Percentiles rank a stretch among this genome's conserved stretches.
Conservation (phyloP, 1,284 basidiomycete species). For the Sanghuangporus sanghuang region DNA sequence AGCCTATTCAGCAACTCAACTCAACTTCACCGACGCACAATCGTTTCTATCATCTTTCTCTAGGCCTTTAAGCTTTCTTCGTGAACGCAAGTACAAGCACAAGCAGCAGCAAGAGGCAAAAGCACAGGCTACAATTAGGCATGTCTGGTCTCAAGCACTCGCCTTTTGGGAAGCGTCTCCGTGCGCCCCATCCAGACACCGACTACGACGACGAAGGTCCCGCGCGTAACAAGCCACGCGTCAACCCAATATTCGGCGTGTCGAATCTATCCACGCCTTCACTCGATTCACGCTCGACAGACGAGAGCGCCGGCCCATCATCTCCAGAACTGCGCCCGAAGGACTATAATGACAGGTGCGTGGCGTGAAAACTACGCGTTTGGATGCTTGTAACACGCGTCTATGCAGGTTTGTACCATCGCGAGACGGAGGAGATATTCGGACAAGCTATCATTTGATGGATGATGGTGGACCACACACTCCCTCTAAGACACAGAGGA, state of each 20-base stretch:
- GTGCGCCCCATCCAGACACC: conserved; percentile 54
- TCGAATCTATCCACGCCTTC: conserved; percentile 43
- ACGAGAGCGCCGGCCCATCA: conserved; percentile 51
- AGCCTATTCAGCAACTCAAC: not conserved
- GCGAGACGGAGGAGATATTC: conserved; percentile 66
- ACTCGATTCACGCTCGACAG: conserved; percentile 49
- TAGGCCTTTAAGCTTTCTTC: not conserved
- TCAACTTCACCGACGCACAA: not conserved
- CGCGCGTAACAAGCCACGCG: conserved; percentile 45
- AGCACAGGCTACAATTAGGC: conserved; percentile 9
- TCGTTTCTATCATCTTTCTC: not conserved
- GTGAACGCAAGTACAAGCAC: too few species aligned
- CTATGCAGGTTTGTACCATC: conserved; percentile 57
- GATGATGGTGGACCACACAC: conserved; percentile 63
- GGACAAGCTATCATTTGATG: conserved; percentile 72
- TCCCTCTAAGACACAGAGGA: conserved; percentile 56
- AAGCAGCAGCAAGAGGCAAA: not conserved
- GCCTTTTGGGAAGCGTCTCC: conserved; percentile 72
- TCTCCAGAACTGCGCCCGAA: conserved; percentile 40
- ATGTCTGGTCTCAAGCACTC: conserved; percentile 78
- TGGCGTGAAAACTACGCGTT: not conserved
- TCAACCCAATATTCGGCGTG: conserved; percentile 50
- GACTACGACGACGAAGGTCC: conserved; percentile 36
- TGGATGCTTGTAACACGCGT: not conserved
- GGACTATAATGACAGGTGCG: conserved; percentile 59